Percentiles rank a stretch among this genome's conserved stretches.
These are phyloP conservation scores for Cydonia oblonga DNA, from an alignment of 331 rosid species.

Conservation along the genomic window DNA sequence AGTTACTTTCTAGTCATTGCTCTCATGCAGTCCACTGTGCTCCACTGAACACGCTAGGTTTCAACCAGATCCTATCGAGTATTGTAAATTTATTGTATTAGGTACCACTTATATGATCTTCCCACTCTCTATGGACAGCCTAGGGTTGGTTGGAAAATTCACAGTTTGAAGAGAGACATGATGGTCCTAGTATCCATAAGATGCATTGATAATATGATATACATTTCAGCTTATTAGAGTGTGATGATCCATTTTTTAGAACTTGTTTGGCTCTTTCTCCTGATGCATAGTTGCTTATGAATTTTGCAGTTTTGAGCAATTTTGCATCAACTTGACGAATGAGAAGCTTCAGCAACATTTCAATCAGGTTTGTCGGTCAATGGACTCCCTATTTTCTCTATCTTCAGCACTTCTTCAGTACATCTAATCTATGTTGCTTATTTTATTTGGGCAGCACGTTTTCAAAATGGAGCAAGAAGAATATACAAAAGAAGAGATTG, in stretches of 20 bases:
- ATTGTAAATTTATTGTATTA: neutral
- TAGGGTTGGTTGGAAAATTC: neutral
- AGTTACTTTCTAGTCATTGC: neutral
- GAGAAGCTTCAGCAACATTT: slow-evolving; percentile 99
- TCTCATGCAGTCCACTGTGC: neutral
- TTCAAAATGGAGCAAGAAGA: slow-evolving; percentile 99
- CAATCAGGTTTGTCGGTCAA: slow-evolving; percentile 65
- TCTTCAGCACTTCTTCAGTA: slow-evolving; percentile 5
- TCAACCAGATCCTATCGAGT: neutral
- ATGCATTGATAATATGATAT: neutral
- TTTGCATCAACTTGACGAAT: slow-evolving; percentile 93
- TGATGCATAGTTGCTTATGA: slow-evolving; percentile 13
- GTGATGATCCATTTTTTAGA: neutral
- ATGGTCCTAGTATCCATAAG: neutral
- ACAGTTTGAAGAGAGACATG: neutral
- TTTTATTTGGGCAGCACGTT: slow-evolving; percentile 66
- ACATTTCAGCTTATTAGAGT: neutral
- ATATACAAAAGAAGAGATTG: slow-evolving; percentile 93
- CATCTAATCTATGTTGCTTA: slow-evolving; percentile 5
- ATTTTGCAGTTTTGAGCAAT: slow-evolving; percentile 86
- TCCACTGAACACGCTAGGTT: neutral
- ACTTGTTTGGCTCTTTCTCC: neutral
- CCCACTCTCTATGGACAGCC: neutral
- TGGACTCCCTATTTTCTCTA: slow-evolving; percentile 7
- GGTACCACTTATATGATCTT: neutral